Evolutionary conservation across 75 land plant genomes (phyloP).

Genomic region (Cryptomeria japonica): DNA sequence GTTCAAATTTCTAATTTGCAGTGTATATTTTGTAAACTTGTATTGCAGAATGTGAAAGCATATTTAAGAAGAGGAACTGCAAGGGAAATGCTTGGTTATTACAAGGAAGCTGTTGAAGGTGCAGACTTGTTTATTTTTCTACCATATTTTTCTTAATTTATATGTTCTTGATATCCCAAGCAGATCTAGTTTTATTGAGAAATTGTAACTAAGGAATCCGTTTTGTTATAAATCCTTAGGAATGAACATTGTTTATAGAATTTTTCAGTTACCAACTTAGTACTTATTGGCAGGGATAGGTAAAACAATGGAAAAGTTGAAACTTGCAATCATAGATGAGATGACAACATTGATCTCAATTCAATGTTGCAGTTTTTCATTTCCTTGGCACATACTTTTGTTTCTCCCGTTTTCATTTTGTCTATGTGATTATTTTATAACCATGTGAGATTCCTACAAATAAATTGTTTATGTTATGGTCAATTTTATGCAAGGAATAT

Average conservation of each 20-base stretch:
- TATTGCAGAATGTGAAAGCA: slow-evolving; percentile 78
- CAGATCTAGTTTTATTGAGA: background rate
- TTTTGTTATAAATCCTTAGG: background rate
- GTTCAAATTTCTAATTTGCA: background rate
- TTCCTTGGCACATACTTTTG: background rate
- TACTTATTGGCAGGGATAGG: background rate
- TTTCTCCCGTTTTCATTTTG: background rate
- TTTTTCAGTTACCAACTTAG: background rate
- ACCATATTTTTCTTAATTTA: background rate
- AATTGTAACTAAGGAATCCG: background rate
- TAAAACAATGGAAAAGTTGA: background rate
- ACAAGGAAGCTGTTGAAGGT: slow-evolving; percentile 92
- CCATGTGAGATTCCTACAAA: background rate
- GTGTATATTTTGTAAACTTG: background rate
- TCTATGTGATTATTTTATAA: background rate
- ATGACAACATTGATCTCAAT: background rate
- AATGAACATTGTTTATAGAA: background rate
- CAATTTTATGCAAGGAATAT: background rate
- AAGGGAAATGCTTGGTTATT: slow-evolving; percentile 78
- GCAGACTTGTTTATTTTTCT: background rate
- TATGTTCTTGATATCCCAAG: background rate
- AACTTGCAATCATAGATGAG: background rate
- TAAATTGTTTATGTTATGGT: background rate
- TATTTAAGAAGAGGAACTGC: slow-evolving; percentile 93
- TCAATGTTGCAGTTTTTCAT: background rate